A percentile compares a stretch with the other conserved stretches of the same genome.
phyloP scores from a whole-genome alignment of 441 rosid genomes.

The Eugenia klotzschiana region DNA sequence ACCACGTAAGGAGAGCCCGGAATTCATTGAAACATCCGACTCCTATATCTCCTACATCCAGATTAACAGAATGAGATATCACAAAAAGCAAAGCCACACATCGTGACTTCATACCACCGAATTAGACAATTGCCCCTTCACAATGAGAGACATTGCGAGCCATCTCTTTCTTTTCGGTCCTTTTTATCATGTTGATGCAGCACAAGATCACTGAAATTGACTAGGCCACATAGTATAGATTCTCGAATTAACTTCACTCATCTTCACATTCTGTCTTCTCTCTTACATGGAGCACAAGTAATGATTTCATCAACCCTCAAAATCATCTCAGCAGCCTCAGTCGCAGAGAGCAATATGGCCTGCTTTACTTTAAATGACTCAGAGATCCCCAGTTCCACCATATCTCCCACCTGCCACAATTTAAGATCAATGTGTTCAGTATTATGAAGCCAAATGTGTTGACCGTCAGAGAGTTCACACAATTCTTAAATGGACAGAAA shows the following conservation, averaged over 20 bases:
- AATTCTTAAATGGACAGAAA: neutral
- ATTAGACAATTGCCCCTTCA: neutral
- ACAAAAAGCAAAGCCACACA: neutral
- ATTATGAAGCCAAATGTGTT: neutral
- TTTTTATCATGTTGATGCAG: neutral
- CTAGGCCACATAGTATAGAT: neutral
- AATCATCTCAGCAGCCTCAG: constrained; percentile 98
- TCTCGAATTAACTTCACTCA: neutral
- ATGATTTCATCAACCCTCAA: constrained; percentile 90
- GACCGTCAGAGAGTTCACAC: neutral
- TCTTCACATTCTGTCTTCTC: constrained; percentile 87
- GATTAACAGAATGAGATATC: neutral
- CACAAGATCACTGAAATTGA: neutral
- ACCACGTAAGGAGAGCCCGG: neutral
- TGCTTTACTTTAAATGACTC: constrained; percentile 95
- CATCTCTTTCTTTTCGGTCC: neutral
- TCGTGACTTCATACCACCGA: neutral
- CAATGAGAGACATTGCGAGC: neutral
- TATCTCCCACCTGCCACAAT: constrained; percentile 55
- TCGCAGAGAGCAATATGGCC: constrained; percentile 81
- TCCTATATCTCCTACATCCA: neutral
- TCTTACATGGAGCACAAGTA: constrained; percentile 81
- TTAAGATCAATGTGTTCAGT: neutral
- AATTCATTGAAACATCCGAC: neutral
- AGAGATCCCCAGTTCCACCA: constrained; percentile 69